Base-by-base conservation (phyloP, 148 eudicot species). In the Persicaria maculosa region DNA sequence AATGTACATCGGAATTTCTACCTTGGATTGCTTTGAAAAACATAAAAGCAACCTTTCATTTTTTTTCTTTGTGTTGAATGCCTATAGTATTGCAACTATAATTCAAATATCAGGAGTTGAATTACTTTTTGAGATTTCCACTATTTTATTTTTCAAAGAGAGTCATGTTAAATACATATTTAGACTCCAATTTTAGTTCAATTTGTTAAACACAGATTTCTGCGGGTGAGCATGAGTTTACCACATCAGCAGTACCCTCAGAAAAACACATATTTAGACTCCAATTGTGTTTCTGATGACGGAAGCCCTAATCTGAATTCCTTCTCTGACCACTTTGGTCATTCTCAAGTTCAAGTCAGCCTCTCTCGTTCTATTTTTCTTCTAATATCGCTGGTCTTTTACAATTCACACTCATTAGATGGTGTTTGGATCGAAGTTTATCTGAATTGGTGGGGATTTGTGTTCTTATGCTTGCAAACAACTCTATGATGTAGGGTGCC, bases 301-400 rank as follows among this genome's bases (percentile, higher is more conserved):
- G 92, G 93, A 6, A 45, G 62, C 7, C 97, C 95, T 47, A 82
- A 92, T 83, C 83, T 90, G 74, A 74, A 12, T 0, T 93, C 88
- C 81, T 75, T 93, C 61, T 85, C 93, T 65, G 67, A 80, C 52
- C 84, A 85, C 47, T 93, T 90, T 50, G 96, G 90, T 6, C 61
- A 78, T 15, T 90, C 96, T 22, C 78, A 62, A 73, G 96, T 93
- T 52, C 96, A 88, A 93, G 96, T 89, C 46, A 65, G 70, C 19
- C 48, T 46, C 44, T 14, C 47, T 61, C 12, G 47, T 64, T 20
- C 19, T 67, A 48, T 11, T 14, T 44, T 50, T 47, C 36, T 10
- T 20, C 16, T 20, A 2, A 25, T 22, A 19, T 53, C 17, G 15
- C 16, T 4, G 44, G 44, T 1, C 68, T 4, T 20, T 11, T 8